Conservation (phyloP, 768 basidiomycete genomes). For the Amanita inopinata region DNA sequence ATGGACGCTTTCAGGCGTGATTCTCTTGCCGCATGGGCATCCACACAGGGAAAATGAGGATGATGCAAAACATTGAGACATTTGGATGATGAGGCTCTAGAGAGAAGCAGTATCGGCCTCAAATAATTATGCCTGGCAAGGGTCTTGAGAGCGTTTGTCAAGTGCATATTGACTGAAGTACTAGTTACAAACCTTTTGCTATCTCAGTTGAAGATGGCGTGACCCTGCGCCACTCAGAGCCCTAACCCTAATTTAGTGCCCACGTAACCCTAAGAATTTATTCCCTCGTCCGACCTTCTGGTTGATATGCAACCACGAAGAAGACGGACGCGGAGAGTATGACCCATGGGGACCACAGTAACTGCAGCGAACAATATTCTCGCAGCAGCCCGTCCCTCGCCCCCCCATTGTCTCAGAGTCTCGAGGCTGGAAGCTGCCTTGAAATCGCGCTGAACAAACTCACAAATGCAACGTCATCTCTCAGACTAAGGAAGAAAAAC, state of each 20-base stretch:
- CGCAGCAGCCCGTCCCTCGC: background rate
- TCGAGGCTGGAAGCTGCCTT: background rate
- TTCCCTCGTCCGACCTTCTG: background rate
- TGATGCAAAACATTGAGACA: slow-evolving; percentile 7
- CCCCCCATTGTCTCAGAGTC: background rate
- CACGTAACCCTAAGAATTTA: background rate
- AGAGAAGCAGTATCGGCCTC: background rate
- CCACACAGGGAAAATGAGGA: slow-evolving; percentile 65
- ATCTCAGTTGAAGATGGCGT: no score
- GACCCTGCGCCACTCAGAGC: background rate
- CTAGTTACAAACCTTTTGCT: no score
- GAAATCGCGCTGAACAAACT: background rate
- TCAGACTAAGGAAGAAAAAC: background rate
- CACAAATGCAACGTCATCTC: background rate
- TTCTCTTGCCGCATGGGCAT: slow-evolving; percentile 67
- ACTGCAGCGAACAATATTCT: no score
- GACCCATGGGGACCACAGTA: background rate
- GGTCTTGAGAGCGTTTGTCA: slow-evolving; percentile 8
- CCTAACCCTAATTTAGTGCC: slow-evolving; percentile 4
- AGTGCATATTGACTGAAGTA: slow-evolving; percentile 7
- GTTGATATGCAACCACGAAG: background rate
- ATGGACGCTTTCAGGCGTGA: slow-evolving; percentile 33
- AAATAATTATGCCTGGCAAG: slow-evolving; percentile 1
- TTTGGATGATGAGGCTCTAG: slow-evolving; percentile 10
- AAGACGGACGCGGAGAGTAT: background rate